Conservation (phyloP, 176 grass and related monocot genomes). For the Aegilops speltoides region DNA sequence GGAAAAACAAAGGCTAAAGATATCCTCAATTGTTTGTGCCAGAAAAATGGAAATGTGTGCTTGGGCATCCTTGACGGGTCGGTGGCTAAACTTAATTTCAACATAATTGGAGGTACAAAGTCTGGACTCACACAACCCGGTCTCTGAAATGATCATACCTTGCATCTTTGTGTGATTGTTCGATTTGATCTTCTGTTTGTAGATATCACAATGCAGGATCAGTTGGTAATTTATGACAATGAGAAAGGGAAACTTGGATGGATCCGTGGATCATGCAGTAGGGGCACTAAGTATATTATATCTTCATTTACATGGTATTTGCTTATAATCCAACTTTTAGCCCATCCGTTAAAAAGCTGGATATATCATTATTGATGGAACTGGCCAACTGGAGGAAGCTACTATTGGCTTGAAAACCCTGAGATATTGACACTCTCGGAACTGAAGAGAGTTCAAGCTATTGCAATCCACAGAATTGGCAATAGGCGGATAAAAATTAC, state of each 20-base stretch:
- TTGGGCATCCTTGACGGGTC: conserved; percentile 94
- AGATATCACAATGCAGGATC: conserved; percentile 93
- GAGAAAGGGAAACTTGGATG: conserved; percentile 75
- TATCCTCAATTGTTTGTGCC: conserved; percentile 24
- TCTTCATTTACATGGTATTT: conserved; percentile 45
- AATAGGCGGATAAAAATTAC: background rate
- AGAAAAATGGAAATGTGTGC: conserved; percentile 89
- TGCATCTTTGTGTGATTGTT: background rate
- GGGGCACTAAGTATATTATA: conserved; percentile 54
- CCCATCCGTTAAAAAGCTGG: too few species aligned
- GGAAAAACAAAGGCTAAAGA: background rate
- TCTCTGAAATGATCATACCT: background rate
- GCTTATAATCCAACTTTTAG: too few species aligned
- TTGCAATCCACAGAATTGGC: too few species aligned
- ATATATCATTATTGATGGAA: conserved; percentile 16
- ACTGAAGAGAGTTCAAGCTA: too few species aligned
- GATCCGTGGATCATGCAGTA: conserved; percentile 58
- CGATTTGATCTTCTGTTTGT: background rate
- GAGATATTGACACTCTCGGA: too few species aligned
- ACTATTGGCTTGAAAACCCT: too few species aligned
- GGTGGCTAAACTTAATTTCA: conserved; percentile 57
- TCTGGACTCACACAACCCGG: background rate
- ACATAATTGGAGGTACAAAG: conserved; percentile 71
- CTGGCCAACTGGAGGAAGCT: too few species aligned
- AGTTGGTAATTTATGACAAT: conserved; percentile 93